Evolutionary conservation across 257 asterid genomes (phyloP).

Genomic region (Plectranthus barbatus): DNA sequence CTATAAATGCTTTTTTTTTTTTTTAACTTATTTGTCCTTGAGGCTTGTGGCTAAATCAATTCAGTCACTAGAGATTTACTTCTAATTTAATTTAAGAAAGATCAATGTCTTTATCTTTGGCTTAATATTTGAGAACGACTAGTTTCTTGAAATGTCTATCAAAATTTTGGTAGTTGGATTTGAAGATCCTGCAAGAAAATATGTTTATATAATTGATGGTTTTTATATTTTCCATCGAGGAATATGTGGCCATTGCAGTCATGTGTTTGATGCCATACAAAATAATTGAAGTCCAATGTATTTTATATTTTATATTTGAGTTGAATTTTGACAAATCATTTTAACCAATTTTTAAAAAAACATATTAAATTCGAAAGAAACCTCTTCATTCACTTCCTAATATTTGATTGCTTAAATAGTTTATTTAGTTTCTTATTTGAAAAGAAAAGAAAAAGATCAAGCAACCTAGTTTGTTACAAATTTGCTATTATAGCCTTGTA

Average conservation of each 20-base stretch:
- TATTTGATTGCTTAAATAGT: too few species aligned
- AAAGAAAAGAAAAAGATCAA: too few species aligned
- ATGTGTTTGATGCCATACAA: too few species aligned
- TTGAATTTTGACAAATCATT: too few species aligned
- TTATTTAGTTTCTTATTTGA: too few species aligned
- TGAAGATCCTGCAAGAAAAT: background rate
- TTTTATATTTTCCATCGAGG: background rate
- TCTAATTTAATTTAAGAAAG: background rate
- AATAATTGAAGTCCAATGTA: too few species aligned
- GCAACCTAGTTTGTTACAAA: background rate
- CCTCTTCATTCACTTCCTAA: too few species aligned
- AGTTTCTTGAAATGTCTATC: slow-evolving; percentile 3
- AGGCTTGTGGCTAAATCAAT: slow-evolving; percentile 6
- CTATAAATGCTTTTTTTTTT: background rate
- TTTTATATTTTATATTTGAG: too few species aligned
- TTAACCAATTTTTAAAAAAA: too few species aligned
- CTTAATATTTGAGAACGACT: slow-evolving; percentile 10
- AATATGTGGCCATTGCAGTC: too few species aligned
- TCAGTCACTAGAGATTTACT: slow-evolving; percentile 14
- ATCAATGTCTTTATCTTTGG: slow-evolving; percentile 10
- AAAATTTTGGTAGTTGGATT: slow-evolving; percentile 18
- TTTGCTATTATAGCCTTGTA: too few species aligned
- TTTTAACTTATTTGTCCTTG: slow-evolving; percentile 29
- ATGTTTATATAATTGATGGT: background rate
- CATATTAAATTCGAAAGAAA: too few species aligned